phyloP scores from a whole-genome alignment of 805 yeast species.

The Scheffersomyces amazonensis region DNA sequence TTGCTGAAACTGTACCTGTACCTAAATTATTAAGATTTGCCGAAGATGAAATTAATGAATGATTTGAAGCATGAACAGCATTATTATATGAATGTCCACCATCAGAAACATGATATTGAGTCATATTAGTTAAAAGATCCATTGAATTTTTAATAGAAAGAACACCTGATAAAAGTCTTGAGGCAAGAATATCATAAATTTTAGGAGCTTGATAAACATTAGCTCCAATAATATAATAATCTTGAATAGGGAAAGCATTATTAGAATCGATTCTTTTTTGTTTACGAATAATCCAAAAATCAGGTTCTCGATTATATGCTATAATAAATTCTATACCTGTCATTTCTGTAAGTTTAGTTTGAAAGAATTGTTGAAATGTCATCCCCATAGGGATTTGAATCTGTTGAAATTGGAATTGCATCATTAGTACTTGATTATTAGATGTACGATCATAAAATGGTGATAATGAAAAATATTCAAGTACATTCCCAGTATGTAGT shows the following conservation, averaged over 20 bases:
- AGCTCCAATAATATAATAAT: constrained; percentile 87
- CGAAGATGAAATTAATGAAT: constrained; percentile 9
- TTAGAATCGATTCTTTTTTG: constrained; percentile 56
- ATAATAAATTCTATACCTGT: constrained; percentile 83
- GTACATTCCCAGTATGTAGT: constrained; percentile 80
- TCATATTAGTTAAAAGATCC: constrained; percentile 29
- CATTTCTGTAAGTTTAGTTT: constrained; percentile 68
- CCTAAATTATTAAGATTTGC: neutral
- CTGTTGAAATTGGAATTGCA: constrained; percentile 86
- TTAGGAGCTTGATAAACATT: constrained; percentile 89
- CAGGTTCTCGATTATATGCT: constrained; percentile 78
- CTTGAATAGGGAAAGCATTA: constrained; percentile 58
- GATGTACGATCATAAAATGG: constrained; percentile 95
- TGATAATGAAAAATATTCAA: constrained; percentile 89
- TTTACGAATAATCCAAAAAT: constrained; percentile 86
- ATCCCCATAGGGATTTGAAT: constrained; percentile 30
- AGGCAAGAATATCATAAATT: constrained; percentile 66
- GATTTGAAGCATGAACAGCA: constrained; percentile 8
- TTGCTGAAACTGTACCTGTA: neutral
- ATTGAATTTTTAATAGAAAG: constrained; percentile 32
- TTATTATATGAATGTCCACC: constrained; percentile 27
- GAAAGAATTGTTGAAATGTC: constrained; percentile 33
- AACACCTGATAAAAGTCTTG: constrained; percentile 52
- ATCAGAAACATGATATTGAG: constrained; percentile 28
- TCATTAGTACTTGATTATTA: constrained; percentile 88